Conservation (phyloP, 257 asterid species). For the Paraleonurus japonicus region DNA sequence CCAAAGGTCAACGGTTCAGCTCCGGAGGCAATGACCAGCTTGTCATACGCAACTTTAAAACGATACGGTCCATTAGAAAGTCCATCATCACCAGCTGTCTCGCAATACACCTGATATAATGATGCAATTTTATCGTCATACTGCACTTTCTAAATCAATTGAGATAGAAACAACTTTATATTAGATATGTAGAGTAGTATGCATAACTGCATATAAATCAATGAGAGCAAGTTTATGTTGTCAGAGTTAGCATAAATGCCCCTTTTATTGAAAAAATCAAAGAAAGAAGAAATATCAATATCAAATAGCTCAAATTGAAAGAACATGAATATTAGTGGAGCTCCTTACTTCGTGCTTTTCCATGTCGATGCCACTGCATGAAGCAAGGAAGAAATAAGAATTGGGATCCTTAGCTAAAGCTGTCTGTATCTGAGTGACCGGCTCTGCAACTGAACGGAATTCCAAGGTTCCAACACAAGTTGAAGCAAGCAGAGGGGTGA, state of each 20-base stretch:
- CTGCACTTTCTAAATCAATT: neutral
- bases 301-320: neutral
- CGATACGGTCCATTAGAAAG: slow-evolving; percentile 44
- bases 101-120: slow-evolving; percentile 62
- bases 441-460: slow-evolving; percentile 91
- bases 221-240: neutral
- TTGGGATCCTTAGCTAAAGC: slow-evolving; percentile 87
- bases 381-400: slow-evolving; percentile 81
- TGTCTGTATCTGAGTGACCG: slow-evolving; percentile 80
- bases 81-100: slow-evolving; percentile 47
- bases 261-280: neutral
- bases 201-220: no score
- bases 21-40: slow-evolving; percentile 89
- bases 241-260: neutral
- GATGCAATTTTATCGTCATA: neutral
- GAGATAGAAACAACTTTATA: neutral
- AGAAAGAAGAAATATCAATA: no score
- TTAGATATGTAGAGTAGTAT: no score
- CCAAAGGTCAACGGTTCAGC: slow-evolving; percentile 90
- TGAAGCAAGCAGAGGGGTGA: slow-evolving; percentile 93
- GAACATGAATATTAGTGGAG: neutral
- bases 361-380: slow-evolving; percentile 63
- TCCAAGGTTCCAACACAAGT: slow-evolving; percentile 97
- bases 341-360: slow-evolving; percentile 72
- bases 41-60: slow-evolving; percentile 86